Base-by-base conservation (phyloP, 352 stramenopile genomes). In the Pythium grandisporangium region DNA sequence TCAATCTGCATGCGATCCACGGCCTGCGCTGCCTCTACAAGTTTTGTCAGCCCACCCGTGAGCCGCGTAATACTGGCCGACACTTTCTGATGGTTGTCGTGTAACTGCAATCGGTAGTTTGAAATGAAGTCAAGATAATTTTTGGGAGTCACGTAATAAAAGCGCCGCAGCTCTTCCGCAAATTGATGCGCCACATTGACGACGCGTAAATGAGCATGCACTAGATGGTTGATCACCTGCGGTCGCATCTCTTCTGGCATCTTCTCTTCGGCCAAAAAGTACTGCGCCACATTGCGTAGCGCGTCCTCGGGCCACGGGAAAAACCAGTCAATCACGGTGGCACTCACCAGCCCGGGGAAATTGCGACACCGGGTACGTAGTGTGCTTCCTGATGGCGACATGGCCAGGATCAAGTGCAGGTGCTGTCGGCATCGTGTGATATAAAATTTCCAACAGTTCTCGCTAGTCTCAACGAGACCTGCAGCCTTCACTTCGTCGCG, bases 101-200 rank as follows among this genome's bases (percentile, higher is more conserved):
- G 92, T 6, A 98, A 64, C 35, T 96, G 83, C 24, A 82, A 57
- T 3, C 86, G 61, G 55, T 98, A 98, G 46, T 96, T 98, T 1
- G 70, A 63, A 33, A 98, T 95, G 37, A 96, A 97, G 56, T 98
- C 93, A 14, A 98, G 58, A 45, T 98, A 98, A 52, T 97, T 98
- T 58, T 97, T 98, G 0, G 93, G 93, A 3, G 93, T 98, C n/a
- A 98, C 93, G 56, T 98, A 98, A 69, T 98, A 98, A 55, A 94
- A 81, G 0, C 93, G 73, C 14, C 92, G 67, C 16, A 98, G 55
- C 36, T 97, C 87, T 26, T 93, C 75, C 1, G 77, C 84, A 51
- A 98, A 98, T 25, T 89, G 70, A 30, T 84, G 66, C 3, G 88
- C 88, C n/a, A 94, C 77, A 1, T 67, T 67, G 8, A 97, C 86